These are phyloP conservation scores for Tricholoma saponaceum DNA, from an alignment of 768 basidiomycete species.

Conservation along the genomic window DNA sequence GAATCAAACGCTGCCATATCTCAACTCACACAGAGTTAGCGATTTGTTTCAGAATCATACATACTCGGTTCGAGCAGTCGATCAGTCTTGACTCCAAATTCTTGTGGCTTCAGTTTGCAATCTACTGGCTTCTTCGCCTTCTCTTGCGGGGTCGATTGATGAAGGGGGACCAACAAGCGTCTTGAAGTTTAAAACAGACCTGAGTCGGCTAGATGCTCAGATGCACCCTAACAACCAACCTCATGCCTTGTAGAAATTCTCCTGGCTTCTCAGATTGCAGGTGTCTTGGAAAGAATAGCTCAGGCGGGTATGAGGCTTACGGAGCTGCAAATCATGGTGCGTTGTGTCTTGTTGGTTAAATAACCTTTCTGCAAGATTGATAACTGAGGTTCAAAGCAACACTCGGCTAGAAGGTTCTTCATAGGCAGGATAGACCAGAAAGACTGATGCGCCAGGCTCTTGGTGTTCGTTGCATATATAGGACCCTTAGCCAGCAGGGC, in stretches of 20 bases:
- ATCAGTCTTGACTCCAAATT: not conserved
- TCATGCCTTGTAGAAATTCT: too few relatives aligned
- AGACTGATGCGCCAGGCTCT: not conserved
- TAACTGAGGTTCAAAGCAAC: not conserved
- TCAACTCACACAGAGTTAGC: too few relatives aligned
- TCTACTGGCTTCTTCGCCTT: not conserved
- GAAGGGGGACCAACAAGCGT: too few relatives aligned
- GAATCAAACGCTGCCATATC: too few relatives aligned
- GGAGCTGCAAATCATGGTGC: not conserved
- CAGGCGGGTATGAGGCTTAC: not conserved
- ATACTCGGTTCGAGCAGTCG: too few relatives aligned
- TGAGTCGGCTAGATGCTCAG: not conserved
- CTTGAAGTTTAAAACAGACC: not conserved
- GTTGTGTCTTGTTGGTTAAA: not conserved
- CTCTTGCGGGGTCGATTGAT: not conserved
- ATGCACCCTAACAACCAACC: too few relatives aligned
- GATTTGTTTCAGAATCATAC: too few relatives aligned
- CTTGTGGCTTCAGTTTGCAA: not conserved
- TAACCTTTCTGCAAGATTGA: not conserved
- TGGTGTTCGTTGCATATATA: not conserved
- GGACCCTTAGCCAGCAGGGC: not conserved
- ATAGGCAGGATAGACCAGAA: not conserved
- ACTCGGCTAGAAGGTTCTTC: not conserved
- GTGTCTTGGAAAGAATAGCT: not conserved
- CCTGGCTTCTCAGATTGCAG: not conserved